These are phyloP conservation scores for Pyricularia grisea DNA, from an alignment of 2,329 filamentous ascomycete genomes.

Conservation along the genomic window DNA sequence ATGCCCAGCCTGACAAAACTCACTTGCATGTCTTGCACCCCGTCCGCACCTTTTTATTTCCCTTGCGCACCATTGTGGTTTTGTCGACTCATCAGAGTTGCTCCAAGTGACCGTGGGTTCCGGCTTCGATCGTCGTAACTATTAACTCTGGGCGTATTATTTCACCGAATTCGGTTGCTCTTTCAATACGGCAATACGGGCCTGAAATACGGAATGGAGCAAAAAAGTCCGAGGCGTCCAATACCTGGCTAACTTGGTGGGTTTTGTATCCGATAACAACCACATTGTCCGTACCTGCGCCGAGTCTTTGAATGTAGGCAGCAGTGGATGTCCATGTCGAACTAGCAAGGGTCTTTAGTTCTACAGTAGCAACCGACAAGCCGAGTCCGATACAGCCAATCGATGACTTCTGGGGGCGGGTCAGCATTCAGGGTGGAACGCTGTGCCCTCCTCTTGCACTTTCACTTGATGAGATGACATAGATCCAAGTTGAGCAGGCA, in stretches of 20 bases:
- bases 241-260: neutral
- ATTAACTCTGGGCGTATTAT: neutral
- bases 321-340: neutral
- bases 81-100: neutral
- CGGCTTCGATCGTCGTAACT: neutral
- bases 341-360: neutral
- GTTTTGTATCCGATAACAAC: neutral
- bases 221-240: neutral
- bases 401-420: neutral
- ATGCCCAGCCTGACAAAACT: neutral
- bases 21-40: constrained; percentile 8
- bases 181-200: neutral
- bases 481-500: neutral
- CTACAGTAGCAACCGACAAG: neutral
- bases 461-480: neutral
- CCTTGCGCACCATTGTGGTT: neutral
- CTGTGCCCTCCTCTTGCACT: neutral
- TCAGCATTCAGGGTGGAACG: neutral
- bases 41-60: constrained; percentile 6
- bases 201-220: neutral
- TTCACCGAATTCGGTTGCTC: neutral
- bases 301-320: neutral
- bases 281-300: neutral
- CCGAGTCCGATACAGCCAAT: neutral
- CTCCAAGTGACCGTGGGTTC: neutral